Evolutionary conservation across 2,329 filamentous ascomycete species (phyloP), one percentile per base, ranked within the genome.

Genomic region (Aspergillus ochraceoroseus): DNA sequence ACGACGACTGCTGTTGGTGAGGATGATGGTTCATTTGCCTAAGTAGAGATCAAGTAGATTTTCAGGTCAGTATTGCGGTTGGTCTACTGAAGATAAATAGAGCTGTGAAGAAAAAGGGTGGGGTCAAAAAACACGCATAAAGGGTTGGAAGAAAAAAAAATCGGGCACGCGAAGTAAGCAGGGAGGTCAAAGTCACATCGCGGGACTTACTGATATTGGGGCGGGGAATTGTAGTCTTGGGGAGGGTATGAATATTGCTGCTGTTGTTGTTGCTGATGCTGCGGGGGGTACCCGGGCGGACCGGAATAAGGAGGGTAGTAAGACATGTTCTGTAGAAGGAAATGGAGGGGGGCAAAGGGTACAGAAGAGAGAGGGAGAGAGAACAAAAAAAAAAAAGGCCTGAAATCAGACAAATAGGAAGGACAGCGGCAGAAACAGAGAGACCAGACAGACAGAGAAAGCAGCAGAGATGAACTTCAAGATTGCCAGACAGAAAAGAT

Each of bases 251-350:
- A 31, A 38, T 47, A 49, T 17, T 49, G 43, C 25, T 44, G 41
- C 13, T 55, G 54, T 37, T 62, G 26, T 19, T 22, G 20, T 23
- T 28, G 31, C 22, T 43, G 41, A 23, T 43, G 58, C 50, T 61
- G 64, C 38, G 72, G 77, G 71, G 74, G 71, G 54, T 76, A 76
- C 48, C 73, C 73, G 57, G 71, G 70, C 50, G 74, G 70, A 39
- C 73, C 73, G 59, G 71, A 67, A 56, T 80, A 79, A 32, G 73
- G 72, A 50, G 76, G 77, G 60, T 80, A 83, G 57, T 77, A 79
- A 51, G 80, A 81, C 80, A 83, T 83, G 41, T n/a, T n/a, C n/a
- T n/a, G n/a, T n/a, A n/a, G n/a, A n/a, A n/a, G n/a, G n/a, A n/a
- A n/a, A n/a, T n/a, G n/a, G n/a, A n/a, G n/a, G n/a, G n/a, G n/a